Evolutionary conservation across 164 flowering plant genomes (phyloP), one percentile per base, ranked within the genome.

Genomic region (Stephania japonica): DNA sequence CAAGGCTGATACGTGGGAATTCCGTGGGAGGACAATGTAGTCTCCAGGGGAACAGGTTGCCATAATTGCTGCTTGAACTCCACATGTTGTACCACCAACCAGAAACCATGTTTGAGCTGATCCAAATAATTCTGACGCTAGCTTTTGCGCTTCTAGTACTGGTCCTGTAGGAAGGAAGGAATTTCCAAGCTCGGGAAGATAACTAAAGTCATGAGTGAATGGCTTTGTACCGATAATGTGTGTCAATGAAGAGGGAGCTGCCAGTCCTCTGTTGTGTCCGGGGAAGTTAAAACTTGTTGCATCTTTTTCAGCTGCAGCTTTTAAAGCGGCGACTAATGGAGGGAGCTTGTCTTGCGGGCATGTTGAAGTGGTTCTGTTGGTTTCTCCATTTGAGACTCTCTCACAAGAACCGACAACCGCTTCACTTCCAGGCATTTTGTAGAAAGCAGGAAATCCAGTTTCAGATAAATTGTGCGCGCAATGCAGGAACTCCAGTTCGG

Each of bases 221-320:
- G 86, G 84, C 43, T 67, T 24, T 50, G 7, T 18, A 1, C 90
- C 90, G 72, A 87, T 84, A 42, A 87, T 83, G 24, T 75, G 71
- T 47, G 83, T 66, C 43, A 87, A 65, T 42, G 81, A 77, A 50
- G 83, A 72, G 12, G 88, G 90, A 12, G 96, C 94, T 63, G 90
- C 92, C 12, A 70, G 83, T 11, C 95, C 97, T 78, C 91, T 85
- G 75, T 92, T 92, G 74, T 92, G 97, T n/a, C 97, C 97, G 0
- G 96, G 97, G 75, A 92, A 92, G 77, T 90, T 91, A 73, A 92
- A 88, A 70, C 85, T 78, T n/a, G 91, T 93, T 62, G 78, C 87
- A 78, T 80, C 76, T 76, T 84, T 80, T 69, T 83, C 75, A 6
- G 91, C 95, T 27, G 92, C 85, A 72, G 79, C 70, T 82, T 87